Conservation (phyloP, 768 basidiomycete species). For the Xerocomellus intermedius region DNA sequence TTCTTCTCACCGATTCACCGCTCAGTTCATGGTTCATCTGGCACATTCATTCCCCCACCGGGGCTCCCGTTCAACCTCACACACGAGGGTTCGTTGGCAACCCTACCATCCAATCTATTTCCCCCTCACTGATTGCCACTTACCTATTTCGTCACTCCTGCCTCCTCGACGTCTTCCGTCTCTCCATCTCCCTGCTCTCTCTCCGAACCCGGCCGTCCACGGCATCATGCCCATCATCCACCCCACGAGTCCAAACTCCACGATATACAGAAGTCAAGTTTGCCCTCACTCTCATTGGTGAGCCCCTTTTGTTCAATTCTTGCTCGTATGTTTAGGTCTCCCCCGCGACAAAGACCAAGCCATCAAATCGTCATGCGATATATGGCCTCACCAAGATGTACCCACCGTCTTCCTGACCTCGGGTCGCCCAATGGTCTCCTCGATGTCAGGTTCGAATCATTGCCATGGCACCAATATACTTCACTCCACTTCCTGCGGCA, state of each 20-base stretch:
- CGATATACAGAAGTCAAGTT: constrained; percentile 54
- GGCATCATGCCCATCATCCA: no score
- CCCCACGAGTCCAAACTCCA: constrained; percentile 15
- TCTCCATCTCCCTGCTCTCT: no score
- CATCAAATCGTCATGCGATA: no score
- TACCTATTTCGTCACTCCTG: constrained; percentile 34
- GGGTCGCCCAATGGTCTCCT: constrained; percentile 28
- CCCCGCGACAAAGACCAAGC: no score
- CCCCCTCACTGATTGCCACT: constrained; percentile 21
- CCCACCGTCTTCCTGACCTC: constrained; percentile 53
- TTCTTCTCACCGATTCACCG: background rate
- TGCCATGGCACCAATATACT: background rate
- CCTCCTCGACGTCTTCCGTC: no score
- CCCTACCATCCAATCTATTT: constrained; percentile 57
- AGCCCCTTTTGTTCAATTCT: no score
- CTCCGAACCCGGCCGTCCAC: no score
- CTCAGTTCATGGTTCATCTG: constrained; percentile 33
- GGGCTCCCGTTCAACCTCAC: constrained; percentile 61
- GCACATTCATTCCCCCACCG: constrained; percentile 61
- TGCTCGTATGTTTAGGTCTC: no score
- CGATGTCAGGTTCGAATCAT: constrained; percentile 11
- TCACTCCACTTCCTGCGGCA: constrained; percentile 27
- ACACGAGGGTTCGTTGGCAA: constrained; percentile 76
- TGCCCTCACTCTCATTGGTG: no score
- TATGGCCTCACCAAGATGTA: constrained; percentile 75